phyloP scores from a whole-genome alignment of 768 basidiomycete species.

The Phlegmacium glaucopus region DNA sequence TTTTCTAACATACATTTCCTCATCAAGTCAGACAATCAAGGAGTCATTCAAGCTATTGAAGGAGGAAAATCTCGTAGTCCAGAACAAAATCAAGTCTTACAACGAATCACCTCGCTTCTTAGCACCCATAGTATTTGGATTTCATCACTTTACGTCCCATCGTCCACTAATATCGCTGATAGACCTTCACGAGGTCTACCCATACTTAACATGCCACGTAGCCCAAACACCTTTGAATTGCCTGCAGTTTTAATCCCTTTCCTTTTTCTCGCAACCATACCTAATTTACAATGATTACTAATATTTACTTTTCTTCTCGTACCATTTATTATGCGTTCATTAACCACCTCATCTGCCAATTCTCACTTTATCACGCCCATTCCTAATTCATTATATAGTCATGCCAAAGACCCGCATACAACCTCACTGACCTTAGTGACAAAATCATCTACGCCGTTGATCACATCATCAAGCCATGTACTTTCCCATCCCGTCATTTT shows the following conservation, averaged over 20 bases:
- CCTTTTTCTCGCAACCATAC: background rate
- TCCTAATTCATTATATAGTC: too few species aligned
- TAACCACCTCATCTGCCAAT: too few species aligned
- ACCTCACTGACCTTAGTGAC: too few species aligned
- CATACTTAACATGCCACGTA: background rate
- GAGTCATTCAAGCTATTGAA: too few species aligned
- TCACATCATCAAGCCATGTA: too few species aligned
- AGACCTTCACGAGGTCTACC: slow-evolving; percentile 18
- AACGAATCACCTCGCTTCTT: slow-evolving; percentile 20
- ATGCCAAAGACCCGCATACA: too few species aligned
- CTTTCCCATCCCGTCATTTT: too few species aligned
- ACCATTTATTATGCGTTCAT: too few species aligned
- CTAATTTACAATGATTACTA: background rate
- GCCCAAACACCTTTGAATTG: background rate
- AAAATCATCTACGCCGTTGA: too few species aligned
- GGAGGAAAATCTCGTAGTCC: slow-evolving; percentile 22
- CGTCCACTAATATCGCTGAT: slow-evolving; percentile 17
- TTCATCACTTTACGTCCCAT: slow-evolving; percentile 21
- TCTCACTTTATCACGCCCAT: too few species aligned
- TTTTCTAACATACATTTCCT: too few species aligned
- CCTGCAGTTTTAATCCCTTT: background rate
- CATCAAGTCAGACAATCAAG: too few species aligned
- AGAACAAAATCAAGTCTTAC: slow-evolving; percentile 26
- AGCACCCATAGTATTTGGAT: slow-evolving; percentile 23
- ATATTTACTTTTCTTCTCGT: background rate